phyloP scores from a whole-genome alignment of 768 basidiomycete species.

The Symmetrospora coprosmae region DNA sequence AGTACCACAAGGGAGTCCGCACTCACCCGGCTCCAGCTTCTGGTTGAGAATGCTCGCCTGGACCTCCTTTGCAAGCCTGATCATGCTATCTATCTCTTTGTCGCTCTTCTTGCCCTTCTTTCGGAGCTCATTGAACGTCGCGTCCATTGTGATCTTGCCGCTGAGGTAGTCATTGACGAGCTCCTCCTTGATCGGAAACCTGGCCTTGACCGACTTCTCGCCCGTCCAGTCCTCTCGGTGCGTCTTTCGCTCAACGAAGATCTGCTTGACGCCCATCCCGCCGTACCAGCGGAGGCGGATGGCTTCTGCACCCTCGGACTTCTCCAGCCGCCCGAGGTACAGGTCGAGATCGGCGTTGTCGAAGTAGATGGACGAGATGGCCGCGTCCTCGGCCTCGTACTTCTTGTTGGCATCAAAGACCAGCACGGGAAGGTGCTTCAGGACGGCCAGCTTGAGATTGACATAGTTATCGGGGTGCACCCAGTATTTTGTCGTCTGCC shows the following conservation, averaged over 20 bases:
- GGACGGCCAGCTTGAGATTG: conserved; percentile 78
- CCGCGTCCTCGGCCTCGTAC: conserved; percentile 53
- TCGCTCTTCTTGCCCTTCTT: conserved; percentile 84
- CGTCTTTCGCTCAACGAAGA: conserved; percentile 41
- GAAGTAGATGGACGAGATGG: conserved; percentile 94
- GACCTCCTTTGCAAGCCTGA: conserved; percentile 90
- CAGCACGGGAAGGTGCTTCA: conserved; percentile 81
- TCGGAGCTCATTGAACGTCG: conserved; percentile 67
- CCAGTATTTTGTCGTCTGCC: conserved; percentile 99
- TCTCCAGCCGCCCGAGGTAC: conserved; percentile 90
- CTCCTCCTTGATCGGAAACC: conserved; percentile 82
- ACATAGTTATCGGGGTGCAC: conserved; percentile 92
- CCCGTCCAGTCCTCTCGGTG: conserved; percentile 98
- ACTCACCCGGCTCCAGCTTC: conserved; percentile 64
- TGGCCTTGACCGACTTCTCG: conserved; percentile 93
- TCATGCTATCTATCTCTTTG: conserved; percentile 82
- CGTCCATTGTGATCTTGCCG: conserved; percentile 85
- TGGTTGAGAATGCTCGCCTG: conserved; percentile 78
- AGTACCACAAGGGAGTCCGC: background rate
- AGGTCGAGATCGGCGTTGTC: conserved; percentile 91
- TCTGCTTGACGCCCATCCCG: conserved; percentile 46
- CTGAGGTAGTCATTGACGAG: conserved; percentile 70
- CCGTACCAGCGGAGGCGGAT: conserved; percentile 96
- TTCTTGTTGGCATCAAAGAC: conserved; percentile 91
- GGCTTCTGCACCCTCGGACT: conserved; percentile 96